phyloP scores from a whole-genome alignment of 2,329 filamentous ascomycete species.

The Zelopaecilomyces penicillatus region DNA sequence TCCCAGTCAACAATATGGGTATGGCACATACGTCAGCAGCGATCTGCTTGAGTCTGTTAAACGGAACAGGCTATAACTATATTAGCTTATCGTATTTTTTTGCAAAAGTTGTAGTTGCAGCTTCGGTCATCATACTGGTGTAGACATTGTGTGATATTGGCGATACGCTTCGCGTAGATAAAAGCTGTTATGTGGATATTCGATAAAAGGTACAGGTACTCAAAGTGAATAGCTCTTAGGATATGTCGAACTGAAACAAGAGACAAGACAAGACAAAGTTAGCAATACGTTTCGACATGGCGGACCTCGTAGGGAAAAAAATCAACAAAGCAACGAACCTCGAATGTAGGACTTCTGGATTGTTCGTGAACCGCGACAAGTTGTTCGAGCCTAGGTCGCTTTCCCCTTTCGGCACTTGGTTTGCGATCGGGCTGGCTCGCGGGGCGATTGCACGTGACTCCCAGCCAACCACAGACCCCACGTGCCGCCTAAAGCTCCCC shows the following conservation, averaged over 20 bases:
- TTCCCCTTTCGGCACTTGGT: conserved; percentile 17
- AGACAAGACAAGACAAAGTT: too few relatives aligned
- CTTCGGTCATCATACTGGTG: conserved; percentile 22
- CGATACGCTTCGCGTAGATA: too few relatives aligned
- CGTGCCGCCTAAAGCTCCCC: conserved; percentile 17
- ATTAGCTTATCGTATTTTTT: background rate
- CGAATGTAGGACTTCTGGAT: background rate
- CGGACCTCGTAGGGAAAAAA: background rate
- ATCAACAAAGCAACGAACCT: background rate
- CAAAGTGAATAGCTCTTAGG: too few relatives aligned
- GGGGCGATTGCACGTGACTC: conserved; percentile 20
- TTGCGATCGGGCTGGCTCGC: conserved; percentile 7
- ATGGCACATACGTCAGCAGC: conserved; percentile 61
- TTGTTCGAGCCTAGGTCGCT: conserved; percentile 17
- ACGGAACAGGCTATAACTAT: conserved; percentile 57
- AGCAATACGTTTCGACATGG: too few relatives aligned
- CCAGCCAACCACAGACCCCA: conserved; percentile 22
- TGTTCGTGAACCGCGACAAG: conserved; percentile 4
- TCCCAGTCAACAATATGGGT: background rate
- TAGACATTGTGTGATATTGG: conserved; percentile 23
- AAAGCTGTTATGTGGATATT: too few relatives aligned
- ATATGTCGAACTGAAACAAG: too few relatives aligned
- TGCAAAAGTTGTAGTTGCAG: background rate
- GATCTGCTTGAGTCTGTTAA: conserved; percentile 75
- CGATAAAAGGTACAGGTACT: too few relatives aligned